Evolutionary conservation across 1,284 basidiomycete genomes (phyloP).

Genomic region (Trametes polyzona): DNA sequence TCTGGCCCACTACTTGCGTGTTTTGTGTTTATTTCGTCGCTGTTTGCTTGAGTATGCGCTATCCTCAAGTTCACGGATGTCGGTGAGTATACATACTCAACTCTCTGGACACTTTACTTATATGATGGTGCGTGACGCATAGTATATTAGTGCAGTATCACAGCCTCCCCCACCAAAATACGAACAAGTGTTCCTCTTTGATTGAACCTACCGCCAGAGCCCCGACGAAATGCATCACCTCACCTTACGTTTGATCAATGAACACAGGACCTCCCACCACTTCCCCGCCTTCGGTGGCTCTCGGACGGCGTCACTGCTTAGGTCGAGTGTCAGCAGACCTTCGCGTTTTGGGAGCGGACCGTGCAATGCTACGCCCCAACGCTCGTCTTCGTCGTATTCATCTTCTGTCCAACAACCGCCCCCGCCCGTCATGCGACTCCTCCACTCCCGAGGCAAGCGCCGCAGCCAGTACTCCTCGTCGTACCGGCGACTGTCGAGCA

Average conservation of each 20-base stretch:
- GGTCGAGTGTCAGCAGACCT: not conserved
- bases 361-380: not conserved
- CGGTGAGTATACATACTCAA: no score
- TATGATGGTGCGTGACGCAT: no score
- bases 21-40: no score
- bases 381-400: slow-evolving; percentile 17
- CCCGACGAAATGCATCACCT: not conserved
- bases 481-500: slow-evolving; percentile 11
- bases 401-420: slow-evolving; percentile 21
- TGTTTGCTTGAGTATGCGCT: no score
- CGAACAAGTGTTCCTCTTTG: no score
- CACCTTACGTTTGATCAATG: not conserved
- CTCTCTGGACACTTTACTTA: no score
- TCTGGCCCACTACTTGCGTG: no score
- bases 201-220: not conserved
- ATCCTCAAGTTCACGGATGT: no score
- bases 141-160: no score
- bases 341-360: not conserved
- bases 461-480: slow-evolving; percentile 17
- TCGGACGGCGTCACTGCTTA: not conserved
- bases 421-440: slow-evolving; percentile 15
- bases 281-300: not conserved
- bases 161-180: no score
- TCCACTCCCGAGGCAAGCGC: slow-evolving; percentile 21
- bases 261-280: slow-evolving; percentile 5